A percentile compares a stretch with the other conserved stretches of the same genome.
Conservation (phyloP, 805 yeast species). For the Torulaspora microellipsoides region DNA sequence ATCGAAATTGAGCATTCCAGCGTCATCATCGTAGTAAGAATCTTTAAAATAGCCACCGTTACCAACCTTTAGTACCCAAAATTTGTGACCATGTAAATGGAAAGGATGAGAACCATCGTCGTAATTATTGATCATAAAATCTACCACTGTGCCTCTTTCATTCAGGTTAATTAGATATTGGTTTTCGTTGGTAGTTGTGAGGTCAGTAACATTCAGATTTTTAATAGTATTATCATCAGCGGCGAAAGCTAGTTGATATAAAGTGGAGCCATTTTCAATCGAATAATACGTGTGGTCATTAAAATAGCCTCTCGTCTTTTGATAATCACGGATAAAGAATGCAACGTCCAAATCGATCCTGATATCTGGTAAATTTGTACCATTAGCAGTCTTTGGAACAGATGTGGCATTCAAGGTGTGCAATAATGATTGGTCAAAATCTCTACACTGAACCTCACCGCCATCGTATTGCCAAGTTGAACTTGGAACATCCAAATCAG, state of each 20-base stretch:
- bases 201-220: constrained; percentile 7
- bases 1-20: constrained; percentile 43
- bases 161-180: constrained; percentile 23
- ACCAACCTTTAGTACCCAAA: constrained; percentile 27
- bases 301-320: constrained; percentile 26
- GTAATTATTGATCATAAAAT: constrained; percentile 58
- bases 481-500: constrained; percentile 7
- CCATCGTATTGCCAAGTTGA: constrained; percentile 17
- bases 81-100: constrained; percentile 51
- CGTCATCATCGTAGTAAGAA: constrained; percentile 35
- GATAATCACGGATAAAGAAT: constrained; percentile 25
- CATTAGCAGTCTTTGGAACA: constrained; percentile 20
- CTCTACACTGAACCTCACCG: constrained; percentile 25
- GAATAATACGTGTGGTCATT: constrained; percentile 25
- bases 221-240: constrained; percentile 11
- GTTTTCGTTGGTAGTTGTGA: constrained; percentile 15
- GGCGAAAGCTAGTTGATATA: constrained; percentile 9
- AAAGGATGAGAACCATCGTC: constrained; percentile 67
- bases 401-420: constrained; percentile 19
- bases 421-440: constrained; percentile 24
- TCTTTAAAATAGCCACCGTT: constrained; percentile 25
- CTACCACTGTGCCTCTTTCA: constrained; percentile 41
- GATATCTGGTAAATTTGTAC: constrained; percentile 15
- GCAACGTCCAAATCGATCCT: constrained; percentile 22
- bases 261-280: constrained; percentile 16